These are phyloP conservation scores for Pyrenophora graminea DNA, from an alignment of 2,329 filamentous ascomycete genomes.

Conservation along the genomic window DNA sequence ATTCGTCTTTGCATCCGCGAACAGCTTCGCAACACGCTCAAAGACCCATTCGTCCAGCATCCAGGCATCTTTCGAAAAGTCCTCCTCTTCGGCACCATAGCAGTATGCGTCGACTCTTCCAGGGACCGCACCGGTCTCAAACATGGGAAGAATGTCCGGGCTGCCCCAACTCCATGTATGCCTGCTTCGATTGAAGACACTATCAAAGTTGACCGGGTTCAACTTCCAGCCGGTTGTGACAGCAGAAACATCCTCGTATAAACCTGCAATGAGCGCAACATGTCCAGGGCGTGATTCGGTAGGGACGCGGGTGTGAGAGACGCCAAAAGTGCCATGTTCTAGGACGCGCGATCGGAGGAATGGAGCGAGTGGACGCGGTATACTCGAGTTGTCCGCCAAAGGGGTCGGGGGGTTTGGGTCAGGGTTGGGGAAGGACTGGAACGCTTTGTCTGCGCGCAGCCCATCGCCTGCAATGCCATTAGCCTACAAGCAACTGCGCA, in stretches of 20 bases:
- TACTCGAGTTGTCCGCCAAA: slow-evolving; percentile 63
- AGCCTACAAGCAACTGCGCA: not conserved
- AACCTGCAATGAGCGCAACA: slow-evolving; percentile 91
- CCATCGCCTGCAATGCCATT: slow-evolving; percentile 71
- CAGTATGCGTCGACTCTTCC: slow-evolving; percentile 85
- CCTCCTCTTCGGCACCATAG: slow-evolving; percentile 84
- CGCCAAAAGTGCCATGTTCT: slow-evolving; percentile 89
- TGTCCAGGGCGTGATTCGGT: slow-evolving; percentile 96
- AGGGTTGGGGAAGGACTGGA: slow-evolving; percentile 89
- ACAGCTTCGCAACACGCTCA: slow-evolving; percentile 86
- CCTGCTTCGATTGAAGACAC: slow-evolving; percentile 92
- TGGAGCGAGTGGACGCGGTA: slow-evolving; percentile 80
- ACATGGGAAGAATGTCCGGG: slow-evolving; percentile 97
- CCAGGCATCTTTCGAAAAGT: slow-evolving; percentile 82
- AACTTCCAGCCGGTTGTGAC: slow-evolving; percentile 98
- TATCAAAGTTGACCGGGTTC: slow-evolving; percentile 98
- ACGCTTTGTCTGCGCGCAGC: slow-evolving; percentile 94
- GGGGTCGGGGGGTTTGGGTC: slow-evolving; percentile 63
- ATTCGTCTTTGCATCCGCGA: slow-evolving; percentile 78
- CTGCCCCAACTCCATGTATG: slow-evolving; percentile 99
- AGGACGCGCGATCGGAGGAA: slow-evolving; percentile 89
- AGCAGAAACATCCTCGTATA: slow-evolving; percentile 97
- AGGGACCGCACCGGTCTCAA: slow-evolving; percentile 85
- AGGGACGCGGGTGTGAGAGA: slow-evolving; percentile 94
- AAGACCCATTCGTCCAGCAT: slow-evolving; percentile 94